Evolutionary conservation across 345 rosid species (phyloP), one percentile per base, ranked within the genome.

Genomic region (Cardamine resedifolia): DNA sequence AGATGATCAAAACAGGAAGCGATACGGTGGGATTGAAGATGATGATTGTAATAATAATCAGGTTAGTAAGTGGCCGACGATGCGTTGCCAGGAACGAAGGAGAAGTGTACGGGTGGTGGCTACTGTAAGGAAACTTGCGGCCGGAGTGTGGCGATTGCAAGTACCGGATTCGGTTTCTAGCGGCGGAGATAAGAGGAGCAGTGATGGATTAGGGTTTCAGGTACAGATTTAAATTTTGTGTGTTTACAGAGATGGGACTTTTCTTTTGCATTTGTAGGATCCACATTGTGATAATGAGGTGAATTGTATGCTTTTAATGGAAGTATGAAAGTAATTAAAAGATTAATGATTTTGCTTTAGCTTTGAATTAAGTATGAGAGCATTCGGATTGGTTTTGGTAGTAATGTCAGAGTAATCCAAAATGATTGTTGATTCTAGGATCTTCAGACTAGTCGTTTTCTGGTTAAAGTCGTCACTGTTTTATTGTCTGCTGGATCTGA

Each of bases 141-240:
- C 97, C 31, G 96, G 86, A 20, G 71, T 94, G 52, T 94, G 98
- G 98, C 71, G 95, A 78, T 49, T 91, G 80, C 96, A 85, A 83
- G 65, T 81, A 15, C 75, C 90, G 62, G 88, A 82, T 74, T 64
- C 77, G 24, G 64, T 23, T 52, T 61, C 31, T 2, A 77, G 53
- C 58, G 60, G 66, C 10, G 77, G 78, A 43, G 79, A 75, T 21
- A 36, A 14, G 65, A 62, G 63, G 64, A 59, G 64, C 38, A 70
- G 24, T 6, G 84, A 78, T 68, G 74, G 73, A 20, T 56, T 81
- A 78, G 90, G 90, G 81, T 77, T 83, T 80, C 86, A 83, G 90
- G 88, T 90, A 27, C 28, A n/a, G 2, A 36, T 60, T 51, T 11
- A 1, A 26, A 0, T 27, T 51, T 50, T 23, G 24, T 23, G n/a